Conservation (phyloP, 306 rosid genomes). For the Aeschynomene evenia region DNA sequence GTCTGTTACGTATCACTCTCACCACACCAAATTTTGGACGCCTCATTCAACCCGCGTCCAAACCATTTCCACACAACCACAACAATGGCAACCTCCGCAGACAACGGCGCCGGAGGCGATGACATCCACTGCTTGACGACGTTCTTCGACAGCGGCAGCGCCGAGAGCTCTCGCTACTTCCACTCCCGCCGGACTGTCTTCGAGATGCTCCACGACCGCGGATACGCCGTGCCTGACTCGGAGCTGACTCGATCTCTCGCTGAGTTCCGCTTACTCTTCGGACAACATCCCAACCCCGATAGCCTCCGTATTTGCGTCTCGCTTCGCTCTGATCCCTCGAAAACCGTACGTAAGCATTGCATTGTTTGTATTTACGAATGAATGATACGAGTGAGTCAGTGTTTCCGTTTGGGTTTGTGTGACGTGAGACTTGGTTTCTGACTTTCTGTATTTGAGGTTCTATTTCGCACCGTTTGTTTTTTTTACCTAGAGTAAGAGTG, state of each 20-base stretch:
- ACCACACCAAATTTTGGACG: too few species aligned
- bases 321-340: conserved; percentile 34
- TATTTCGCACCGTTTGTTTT: too few species aligned
- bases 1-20: too few species aligned
- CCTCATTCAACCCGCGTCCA: too few species aligned
- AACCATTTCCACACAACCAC: neutral
- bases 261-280: conserved; percentile 39
- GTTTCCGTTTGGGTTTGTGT: too few species aligned
- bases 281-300: conserved; percentile 36
- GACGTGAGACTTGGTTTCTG: too few species aligned
- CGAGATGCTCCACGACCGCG: conserved; percentile 55
- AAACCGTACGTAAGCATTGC: conserved; percentile 18
- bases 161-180: conserved; percentile 45
- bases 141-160: neutral
- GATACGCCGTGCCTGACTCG: conserved; percentile 41
- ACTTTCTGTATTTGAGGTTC: too few species aligned
- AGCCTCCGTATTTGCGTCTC: conserved; percentile 30
- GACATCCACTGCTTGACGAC: neutral
- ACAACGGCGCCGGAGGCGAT: neutral
- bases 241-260: conserved; percentile 40
- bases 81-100: neutral
- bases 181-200: conserved; percentile 30
- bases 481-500: too few species aligned
- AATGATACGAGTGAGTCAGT: too few species aligned
- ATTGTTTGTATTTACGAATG: too few species aligned